These are phyloP conservation scores for Fusarium brachygibbosum DNA, from an alignment of 2,329 filamentous ascomycete species.

Conservation along the genomic window DNA sequence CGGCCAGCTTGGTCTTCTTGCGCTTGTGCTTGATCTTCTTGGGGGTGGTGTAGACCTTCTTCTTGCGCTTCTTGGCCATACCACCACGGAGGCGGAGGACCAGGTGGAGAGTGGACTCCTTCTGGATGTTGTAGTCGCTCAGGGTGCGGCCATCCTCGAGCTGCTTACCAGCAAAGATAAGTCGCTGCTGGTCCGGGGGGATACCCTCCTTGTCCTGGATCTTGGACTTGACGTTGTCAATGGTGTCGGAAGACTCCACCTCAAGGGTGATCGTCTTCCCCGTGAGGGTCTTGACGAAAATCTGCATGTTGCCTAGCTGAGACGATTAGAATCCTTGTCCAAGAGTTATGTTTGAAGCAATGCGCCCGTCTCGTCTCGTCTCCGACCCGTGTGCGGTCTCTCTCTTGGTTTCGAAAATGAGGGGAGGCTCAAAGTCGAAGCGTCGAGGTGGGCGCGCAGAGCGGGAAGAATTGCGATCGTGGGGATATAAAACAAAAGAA, in stretches of 20 bases:
- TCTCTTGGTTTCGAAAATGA: constrained; percentile 29
- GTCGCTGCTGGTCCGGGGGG: constrained; percentile 97
- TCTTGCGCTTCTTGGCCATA: constrained; percentile 98
- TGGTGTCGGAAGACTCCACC: constrained; percentile 99
- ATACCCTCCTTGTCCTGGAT: constrained; percentile 99
- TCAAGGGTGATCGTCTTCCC: constrained; percentile 99
- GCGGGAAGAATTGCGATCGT: constrained; percentile 24
- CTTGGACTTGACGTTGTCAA: constrained; percentile 99
- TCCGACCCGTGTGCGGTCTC: constrained; percentile 15
- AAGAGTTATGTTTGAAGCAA: constrained; percentile 11
- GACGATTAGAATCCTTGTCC: constrained; percentile 57
- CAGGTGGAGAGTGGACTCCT: constrained; percentile 98
- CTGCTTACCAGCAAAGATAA: constrained; percentile 99
- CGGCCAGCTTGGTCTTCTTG: constrained; percentile 99
- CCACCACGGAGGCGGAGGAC: constrained; percentile 98
- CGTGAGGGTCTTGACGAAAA: constrained; percentile 90
- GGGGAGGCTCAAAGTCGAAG: constrained; percentile 23
- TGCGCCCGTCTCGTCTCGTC: constrained; percentile 14
- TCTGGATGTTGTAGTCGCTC: constrained; percentile 99
- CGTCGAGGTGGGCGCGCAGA: constrained; percentile 29
- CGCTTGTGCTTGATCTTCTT: constrained; percentile 99
- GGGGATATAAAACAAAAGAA: constrained; percentile 15
- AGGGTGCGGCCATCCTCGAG: constrained; percentile 99
- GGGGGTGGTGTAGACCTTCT: constrained; percentile 99
- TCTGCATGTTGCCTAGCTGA: constrained; percentile 77